Percentiles rank a stretch among this genome's conserved stretches.
These are phyloP conservation scores for Daedaleopsis nitida DNA, from an alignment of 768 basidiomycete genomes.

Conservation along the genomic window DNA sequence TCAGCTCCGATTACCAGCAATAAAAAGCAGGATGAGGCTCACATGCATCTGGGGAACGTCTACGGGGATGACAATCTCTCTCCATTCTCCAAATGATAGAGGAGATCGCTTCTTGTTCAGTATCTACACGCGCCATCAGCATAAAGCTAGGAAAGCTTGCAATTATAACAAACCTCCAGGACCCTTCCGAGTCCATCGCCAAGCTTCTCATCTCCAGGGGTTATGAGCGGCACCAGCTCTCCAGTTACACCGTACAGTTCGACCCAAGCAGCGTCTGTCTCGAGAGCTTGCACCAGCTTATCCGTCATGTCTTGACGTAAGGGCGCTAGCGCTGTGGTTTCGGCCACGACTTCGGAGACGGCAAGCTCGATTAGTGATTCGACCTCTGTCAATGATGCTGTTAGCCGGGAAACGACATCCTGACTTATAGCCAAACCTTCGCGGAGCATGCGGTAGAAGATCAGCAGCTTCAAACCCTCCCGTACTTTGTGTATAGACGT, in stretches of 20 bases:
- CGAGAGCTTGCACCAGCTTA: constrained; percentile 58
- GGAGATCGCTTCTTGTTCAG: constrained; percentile 44
- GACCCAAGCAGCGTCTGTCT: constrained; percentile 67
- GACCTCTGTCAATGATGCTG: constrained; percentile 51
- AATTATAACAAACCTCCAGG: constrained; percentile 32
- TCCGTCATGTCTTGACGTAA: constrained; percentile 49
- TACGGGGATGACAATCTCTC: constrained; percentile 79
- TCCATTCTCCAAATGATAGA: constrained; percentile 53
- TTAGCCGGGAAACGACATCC: background rate
- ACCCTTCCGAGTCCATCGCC: constrained; percentile 28
- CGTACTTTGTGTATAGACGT: constrained; percentile 42
- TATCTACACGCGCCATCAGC: constrained; percentile 16
- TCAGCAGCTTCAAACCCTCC: constrained; percentile 61
- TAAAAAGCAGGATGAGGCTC: constrained; percentile 27
- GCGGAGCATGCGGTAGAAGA: constrained; percentile 77
- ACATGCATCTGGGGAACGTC: constrained; percentile 84
- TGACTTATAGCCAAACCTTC: constrained; percentile 56
- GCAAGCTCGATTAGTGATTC: constrained; percentile 58
- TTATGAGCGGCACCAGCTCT: constrained; percentile 58
- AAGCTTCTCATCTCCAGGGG: constrained; percentile 34
- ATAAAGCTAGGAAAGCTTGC: background rate
- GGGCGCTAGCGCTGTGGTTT: constrained; percentile 33
- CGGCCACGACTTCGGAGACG: constrained; percentile 45
- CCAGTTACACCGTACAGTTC: constrained; percentile 71
- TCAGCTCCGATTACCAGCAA: background rate